These are phyloP conservation scores for Macrocybe gigantea DNA, from an alignment of 768 basidiomycete species.

Conservation along the genomic window DNA sequence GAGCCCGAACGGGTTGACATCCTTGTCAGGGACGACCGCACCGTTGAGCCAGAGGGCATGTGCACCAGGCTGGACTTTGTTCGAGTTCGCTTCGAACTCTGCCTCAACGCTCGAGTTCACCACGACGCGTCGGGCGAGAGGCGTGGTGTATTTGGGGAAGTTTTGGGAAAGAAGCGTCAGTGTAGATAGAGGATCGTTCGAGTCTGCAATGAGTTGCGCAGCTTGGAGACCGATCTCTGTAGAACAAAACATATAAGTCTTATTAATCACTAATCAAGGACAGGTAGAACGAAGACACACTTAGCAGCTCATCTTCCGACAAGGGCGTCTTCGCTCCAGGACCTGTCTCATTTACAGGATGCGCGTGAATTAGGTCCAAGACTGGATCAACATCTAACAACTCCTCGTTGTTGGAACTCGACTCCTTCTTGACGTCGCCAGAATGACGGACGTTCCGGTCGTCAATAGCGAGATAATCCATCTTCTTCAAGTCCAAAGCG, in stretches of 20 bases:
- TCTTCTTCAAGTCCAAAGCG: conserved; percentile 90
- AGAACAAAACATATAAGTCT: background rate
- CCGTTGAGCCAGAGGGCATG: conserved; percentile 84
- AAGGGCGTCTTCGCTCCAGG: conserved; percentile 37
- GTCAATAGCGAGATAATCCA: conserved; percentile 92
- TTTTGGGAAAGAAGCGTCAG: conserved; percentile 75
- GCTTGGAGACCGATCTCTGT: conserved; percentile 71
- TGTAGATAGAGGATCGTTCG: conserved; percentile 44
- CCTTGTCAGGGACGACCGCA: conserved; percentile 46
- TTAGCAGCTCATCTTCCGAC: conserved; percentile 45
- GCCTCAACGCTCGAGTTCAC: conserved; percentile 41
- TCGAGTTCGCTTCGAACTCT: conserved; percentile 55
- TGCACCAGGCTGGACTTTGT: conserved; percentile 44
- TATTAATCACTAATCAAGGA: background rate
- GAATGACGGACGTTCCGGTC: conserved; percentile 52
- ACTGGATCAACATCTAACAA: conserved; percentile 27
- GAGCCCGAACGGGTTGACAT: conserved; percentile 68
- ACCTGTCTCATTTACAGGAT: conserved; percentile 32
- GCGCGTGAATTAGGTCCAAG: conserved; percentile 29
- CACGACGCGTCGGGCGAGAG: conserved; percentile 64
- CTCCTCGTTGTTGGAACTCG: conserved; percentile 16
- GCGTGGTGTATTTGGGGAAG: conserved; percentile 81
- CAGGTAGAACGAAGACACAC: conserved; percentile 20
- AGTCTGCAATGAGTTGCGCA: conserved; percentile 65
- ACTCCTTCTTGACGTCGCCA: conserved; percentile 5